A percentile compares a stretch with the other conserved stretches of the same genome.
These are phyloP conservation scores for Melampsora larici-populina DNA, from an alignment of 1,284 basidiomycete species.

Conservation along the genomic window DNA sequence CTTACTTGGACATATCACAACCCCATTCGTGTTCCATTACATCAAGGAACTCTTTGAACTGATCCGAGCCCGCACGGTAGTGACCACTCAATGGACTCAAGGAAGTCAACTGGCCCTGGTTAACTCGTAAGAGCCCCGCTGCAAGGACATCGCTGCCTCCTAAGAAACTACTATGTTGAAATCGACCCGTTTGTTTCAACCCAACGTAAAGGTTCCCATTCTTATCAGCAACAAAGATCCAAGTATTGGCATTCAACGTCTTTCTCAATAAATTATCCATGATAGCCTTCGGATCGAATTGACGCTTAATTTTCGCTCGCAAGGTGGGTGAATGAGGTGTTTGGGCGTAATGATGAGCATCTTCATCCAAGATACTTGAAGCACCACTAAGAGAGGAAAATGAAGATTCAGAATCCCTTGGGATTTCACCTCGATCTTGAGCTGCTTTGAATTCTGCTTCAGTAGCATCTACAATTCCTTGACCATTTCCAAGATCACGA, in stretches of 20 bases:
- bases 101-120: conserved; percentile 64
- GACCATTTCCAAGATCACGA: conserved; percentile 50
- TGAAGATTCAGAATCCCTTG: conserved; percentile 42
- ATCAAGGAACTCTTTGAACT: conserved; percentile 65
- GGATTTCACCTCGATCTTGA: conserved; percentile 39
- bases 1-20: conserved; percentile 64
- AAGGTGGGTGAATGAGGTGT: not conserved
- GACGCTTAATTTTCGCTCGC: conserved; percentile 53
- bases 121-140: conserved; percentile 67
- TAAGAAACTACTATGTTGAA: conserved; percentile 69
- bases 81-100: conserved; percentile 68
- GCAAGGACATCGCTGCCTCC: conserved; percentile 55
- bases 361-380: conserved; percentile 1
- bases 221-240: conserved; percentile 45
- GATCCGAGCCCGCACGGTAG: conserved; percentile 65
- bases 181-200: conserved; percentile 63
- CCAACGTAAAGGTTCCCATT: conserved; percentile 68
- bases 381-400: conserved; percentile 13
- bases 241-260: conserved; percentile 54
- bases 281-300: conserved; percentile 61
- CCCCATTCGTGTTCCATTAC: conserved; percentile 60
- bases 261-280: conserved; percentile 63
- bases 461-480: conserved; percentile 51
- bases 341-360: conserved; percentile 28
- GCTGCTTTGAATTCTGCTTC: conserved; percentile 46